Conservation (phyloP, 805 yeast species). For the Grigorovia jiainica region DNA sequence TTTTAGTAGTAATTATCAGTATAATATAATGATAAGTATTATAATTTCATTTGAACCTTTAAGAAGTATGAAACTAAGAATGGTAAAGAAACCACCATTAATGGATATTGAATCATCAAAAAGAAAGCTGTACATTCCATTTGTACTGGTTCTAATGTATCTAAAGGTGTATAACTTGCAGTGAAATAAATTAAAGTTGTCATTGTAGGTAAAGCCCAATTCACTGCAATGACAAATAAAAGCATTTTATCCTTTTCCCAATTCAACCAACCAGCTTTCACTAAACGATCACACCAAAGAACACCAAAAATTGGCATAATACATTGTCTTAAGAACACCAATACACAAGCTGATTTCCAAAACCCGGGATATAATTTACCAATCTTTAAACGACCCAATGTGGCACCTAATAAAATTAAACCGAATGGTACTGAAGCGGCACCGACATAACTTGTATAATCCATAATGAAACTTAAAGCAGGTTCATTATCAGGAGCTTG, state of each 20-base stretch:
- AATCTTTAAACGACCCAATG: conserved; percentile 67
- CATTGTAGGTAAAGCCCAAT: conserved; percentile 81
- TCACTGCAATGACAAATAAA: conserved; percentile 64
- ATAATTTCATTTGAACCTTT: conserved; percentile 27
- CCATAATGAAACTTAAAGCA: conserved; percentile 79
- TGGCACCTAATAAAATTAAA: conserved; percentile 74
- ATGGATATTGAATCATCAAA: conserved; percentile 63
- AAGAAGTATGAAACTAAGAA: conserved; percentile 37
- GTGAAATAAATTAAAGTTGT: conserved; percentile 83
- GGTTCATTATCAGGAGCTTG: conserved; percentile 84
- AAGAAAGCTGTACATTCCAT: conserved; percentile 80
- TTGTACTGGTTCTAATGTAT: conserved; percentile 36
- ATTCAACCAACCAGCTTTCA: conserved; percentile 58
- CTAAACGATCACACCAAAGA: conserved; percentile 51
- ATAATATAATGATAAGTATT: background rate
- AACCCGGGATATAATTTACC: conserved; percentile 57
- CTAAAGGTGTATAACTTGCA: conserved; percentile 73
- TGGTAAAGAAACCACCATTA: conserved; percentile 62
- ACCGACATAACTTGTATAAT: conserved; percentile 68
- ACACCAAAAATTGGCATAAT: conserved; percentile 77
- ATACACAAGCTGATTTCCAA: conserved; percentile 49
- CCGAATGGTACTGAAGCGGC: conserved; percentile 90
- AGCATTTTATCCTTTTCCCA: conserved; percentile 41
- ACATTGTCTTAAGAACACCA: conserved; percentile 52
- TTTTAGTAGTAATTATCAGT: background rate